Evolutionary conservation across 352 stramenopile genomes (phyloP), one percentile per base, ranked within the genome.

Genomic region (Phytopythium helicoides): DNA sequence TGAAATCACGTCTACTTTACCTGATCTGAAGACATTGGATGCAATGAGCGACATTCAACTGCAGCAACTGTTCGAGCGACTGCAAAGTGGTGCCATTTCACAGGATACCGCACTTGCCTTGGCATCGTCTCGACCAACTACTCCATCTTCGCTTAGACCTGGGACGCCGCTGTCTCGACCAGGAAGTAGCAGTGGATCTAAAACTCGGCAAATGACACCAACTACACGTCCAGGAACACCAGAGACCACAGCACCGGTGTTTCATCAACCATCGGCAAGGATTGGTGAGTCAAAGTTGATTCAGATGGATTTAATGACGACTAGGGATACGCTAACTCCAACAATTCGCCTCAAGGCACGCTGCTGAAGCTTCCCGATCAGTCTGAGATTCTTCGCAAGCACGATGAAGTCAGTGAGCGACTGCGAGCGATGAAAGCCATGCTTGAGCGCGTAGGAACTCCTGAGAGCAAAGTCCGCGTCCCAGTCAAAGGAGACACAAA

Each of bases 1-100:
- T 15, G 74, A 88, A 19, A 33, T 88, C 6, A 41, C 68, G 25
- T 51, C 53, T 2, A 59, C 58, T 7, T 46, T 89, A 11, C 75
- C 78, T 16, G 62, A 77, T 8, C 63, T 89, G 12, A 84, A 81
- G 58, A 87, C 81, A 14, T 62, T 92, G 3, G 77, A 92, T 39
- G 69, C 53, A 16, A 66, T 92, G 49, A 71, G 58, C 1, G 76
- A 88, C 25, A 37, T 61, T 7, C 64, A 80, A 42, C 54, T 86
- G 7, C 69, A 78, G n/a, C 54, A 46, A 18, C 65, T 75, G 38
- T 52, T 70, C 5, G 66, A 81, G n/a, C 73, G 60, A 16, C 50
- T 87, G 28, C 70, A 68, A 47, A 79, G 49, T 38, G 74, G 76
- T 1, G 39, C 52, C 9, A 66, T 81, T 16, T 66, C 62, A 0